Conservation (phyloP, 2,329 filamentous ascomycete genomes). For the Delphinella strobiligena region DNA sequence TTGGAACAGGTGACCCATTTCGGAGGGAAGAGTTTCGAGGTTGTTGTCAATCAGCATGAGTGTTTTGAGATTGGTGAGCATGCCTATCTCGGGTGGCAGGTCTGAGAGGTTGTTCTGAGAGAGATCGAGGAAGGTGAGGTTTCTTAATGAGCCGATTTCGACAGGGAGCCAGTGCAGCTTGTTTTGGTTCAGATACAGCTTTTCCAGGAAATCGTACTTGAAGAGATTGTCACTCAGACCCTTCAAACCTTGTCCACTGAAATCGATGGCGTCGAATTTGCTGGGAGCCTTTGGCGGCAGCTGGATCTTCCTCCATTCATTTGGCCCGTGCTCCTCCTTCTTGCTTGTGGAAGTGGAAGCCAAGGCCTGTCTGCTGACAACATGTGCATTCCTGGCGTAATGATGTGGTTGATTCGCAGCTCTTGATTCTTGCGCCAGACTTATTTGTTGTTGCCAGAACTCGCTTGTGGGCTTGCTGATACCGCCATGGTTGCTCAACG, state of each 20-base stretch:
- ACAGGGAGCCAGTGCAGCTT: conserved; percentile 70
- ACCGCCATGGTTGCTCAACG: conserved; percentile 42
- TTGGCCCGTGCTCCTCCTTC: conserved; percentile 41
- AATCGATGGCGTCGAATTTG: conserved; percentile 62
- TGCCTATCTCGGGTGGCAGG: conserved; percentile 83
- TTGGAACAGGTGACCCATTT: conserved; percentile 79
- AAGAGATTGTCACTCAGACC: conserved; percentile 72
- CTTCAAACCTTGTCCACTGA: conserved; percentile 89
- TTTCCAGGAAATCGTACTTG: conserved; percentile 76
- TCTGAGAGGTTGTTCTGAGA: conserved; percentile 77
- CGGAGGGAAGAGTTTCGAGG: conserved; percentile 67
- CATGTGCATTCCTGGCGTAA: conserved; percentile 60
- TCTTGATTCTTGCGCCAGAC: conserved; percentile 62
- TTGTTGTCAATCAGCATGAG: conserved; percentile 85
- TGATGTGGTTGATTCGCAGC: conserved; percentile 59
- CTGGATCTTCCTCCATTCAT: conserved; percentile 49
- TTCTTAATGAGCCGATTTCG: conserved; percentile 69
- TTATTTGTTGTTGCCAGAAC: conserved; percentile 82
- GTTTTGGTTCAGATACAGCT: conserved; percentile 90
- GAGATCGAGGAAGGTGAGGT: conserved; percentile 71
- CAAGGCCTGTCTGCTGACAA: conserved; percentile 56
- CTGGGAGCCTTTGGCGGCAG: conserved; percentile 1
- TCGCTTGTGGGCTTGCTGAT: conserved; percentile 48
- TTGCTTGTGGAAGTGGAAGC: conserved; percentile 36
- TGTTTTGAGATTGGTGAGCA: conserved; percentile 85